Evolutionary conservation across 345 rosid species (phyloP).

Genomic region (Rhizophora mangle): DNA sequence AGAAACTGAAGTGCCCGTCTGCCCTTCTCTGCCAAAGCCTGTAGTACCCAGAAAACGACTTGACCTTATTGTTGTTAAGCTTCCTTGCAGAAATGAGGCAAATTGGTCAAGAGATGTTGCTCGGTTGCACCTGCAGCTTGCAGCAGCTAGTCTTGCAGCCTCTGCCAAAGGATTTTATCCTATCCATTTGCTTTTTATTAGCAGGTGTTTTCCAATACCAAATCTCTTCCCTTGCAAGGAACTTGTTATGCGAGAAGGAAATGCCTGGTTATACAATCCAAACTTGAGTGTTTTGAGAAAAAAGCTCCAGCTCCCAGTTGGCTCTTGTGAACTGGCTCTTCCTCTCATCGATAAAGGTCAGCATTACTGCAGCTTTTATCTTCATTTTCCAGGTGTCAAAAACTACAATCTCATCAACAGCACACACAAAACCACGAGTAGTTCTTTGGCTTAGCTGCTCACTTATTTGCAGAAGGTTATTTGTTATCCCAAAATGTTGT

Average conservation of each 20-base stretch:
- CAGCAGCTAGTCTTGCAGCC: conserved; percentile 29
- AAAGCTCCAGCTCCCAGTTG: conserved; percentile 30
- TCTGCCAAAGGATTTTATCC: conserved; percentile 30
- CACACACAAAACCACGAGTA: background rate
- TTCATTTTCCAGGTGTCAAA: background rate
- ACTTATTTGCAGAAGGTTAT: too few relatives aligned
- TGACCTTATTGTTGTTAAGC: conserved; percentile 30
- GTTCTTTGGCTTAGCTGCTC: too few relatives aligned
- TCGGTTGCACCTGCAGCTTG: conserved; percentile 30
- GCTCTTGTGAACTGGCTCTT: conserved; percentile 35
- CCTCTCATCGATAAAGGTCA: conserved; percentile 26
- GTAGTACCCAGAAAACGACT: conserved; percentile 21
- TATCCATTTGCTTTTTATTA: conserved; percentile 27
- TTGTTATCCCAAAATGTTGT: too few relatives aligned
- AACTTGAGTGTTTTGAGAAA: conserved; percentile 21
- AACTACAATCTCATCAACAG: background rate
- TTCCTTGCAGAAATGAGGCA: conserved; percentile 27
- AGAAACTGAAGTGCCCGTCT: conserved; percentile 28
- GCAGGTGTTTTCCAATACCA: conserved; percentile 24
- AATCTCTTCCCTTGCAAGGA: conserved; percentile 31
- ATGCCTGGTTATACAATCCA: conserved; percentile 32
- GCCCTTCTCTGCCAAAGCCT: conserved; percentile 28
- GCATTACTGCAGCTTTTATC: background rate
- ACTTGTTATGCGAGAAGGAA: conserved; percentile 22
- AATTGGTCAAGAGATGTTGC: conserved; percentile 35